Conservation (phyloP, 2,329 filamentous ascomycete genomes). For the Penicillium brasilianum region DNA sequence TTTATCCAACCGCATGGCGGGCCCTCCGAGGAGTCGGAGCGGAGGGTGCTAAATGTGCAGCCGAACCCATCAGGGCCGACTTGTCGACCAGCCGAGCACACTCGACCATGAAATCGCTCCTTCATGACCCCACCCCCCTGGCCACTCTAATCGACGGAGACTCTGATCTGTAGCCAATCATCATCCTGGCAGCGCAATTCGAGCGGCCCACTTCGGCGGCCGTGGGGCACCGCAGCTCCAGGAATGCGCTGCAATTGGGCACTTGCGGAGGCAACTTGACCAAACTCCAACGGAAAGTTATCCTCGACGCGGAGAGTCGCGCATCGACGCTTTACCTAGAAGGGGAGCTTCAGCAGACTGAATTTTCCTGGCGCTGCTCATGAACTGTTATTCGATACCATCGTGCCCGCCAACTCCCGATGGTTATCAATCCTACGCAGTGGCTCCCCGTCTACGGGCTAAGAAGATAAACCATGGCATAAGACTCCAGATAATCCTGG, state of each 20-base stretch:
- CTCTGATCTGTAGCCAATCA: constrained; percentile 27
- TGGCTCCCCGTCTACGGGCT: neutral
- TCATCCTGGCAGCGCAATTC: neutral
- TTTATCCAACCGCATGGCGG: neutral
- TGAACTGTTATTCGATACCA: neutral
- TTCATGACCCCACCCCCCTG: constrained; percentile 14
- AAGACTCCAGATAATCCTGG: neutral
- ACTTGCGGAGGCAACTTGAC: constrained; percentile 15
- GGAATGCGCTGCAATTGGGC: constrained; percentile 22
- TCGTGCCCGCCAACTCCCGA: neutral
- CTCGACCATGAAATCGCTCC: constrained; percentile 18
- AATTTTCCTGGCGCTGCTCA: constrained; percentile 16
- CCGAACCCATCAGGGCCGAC: constrained; percentile 7
- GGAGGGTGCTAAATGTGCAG: neutral
- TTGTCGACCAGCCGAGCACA: neutral
- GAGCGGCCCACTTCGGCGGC: constrained; percentile 16
- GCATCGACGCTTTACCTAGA: constrained; percentile 36
- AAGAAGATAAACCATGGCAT: neutral
- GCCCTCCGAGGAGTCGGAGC: constrained; percentile 5
- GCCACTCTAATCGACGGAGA: constrained; percentile 21
- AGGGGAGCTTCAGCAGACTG: constrained; percentile 45
- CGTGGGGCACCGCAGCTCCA: constrained; percentile 13
- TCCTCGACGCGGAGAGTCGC: constrained; percentile 17
- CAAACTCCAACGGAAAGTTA: constrained; percentile 23
- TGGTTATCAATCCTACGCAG: no score